These are phyloP conservation scores for Candida ulmi DNA, from an alignment of 805 yeast genomes.

Conservation along the genomic window DNA sequence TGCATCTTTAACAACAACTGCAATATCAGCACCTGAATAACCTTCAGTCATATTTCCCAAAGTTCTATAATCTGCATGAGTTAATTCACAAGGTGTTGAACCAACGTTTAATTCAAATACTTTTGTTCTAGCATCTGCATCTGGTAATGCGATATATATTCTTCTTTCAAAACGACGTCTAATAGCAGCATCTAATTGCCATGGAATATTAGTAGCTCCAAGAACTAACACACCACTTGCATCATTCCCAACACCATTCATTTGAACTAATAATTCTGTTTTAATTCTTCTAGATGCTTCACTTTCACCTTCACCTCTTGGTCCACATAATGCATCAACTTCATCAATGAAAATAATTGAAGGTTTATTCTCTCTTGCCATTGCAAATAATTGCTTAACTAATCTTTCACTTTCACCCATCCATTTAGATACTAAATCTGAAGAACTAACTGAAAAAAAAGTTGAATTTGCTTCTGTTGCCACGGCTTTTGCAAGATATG, in stretches of 20 bases:
- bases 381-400: conserved; percentile 87
- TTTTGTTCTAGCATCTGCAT: conserved; percentile 80
- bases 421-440: conserved; percentile 96
- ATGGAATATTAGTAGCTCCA: conserved; percentile 98
- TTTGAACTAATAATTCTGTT: conserved; percentile 92
- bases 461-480: conserved; percentile 98
- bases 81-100: conserved; percentile 75
- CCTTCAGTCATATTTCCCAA: conserved; percentile 95
- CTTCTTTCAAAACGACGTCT: conserved; percentile 94
- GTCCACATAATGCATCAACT: conserved; percentile 96
- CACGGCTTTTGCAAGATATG: conserved; percentile 94
- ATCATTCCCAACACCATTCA: conserved; percentile 99
- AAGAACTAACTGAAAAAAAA: conserved; percentile 91
- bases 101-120: conserved; percentile 96
- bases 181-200: conserved; percentile 98
- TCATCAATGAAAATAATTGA: conserved; percentile 96
- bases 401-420: conserved; percentile 98
- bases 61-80: conserved; percentile 64
- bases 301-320: conserved; percentile 96
- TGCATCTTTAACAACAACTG: conserved; percentile 95
- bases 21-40: conserved; percentile 94
- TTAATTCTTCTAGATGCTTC: conserved; percentile 95
- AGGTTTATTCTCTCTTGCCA: conserved; percentile 97
- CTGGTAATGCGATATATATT: conserved; percentile 93
- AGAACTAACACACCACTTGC: conserved; percentile 86